A percentile compares a stretch with the other conserved stretches of the same genome.
Conservation (phyloP, 805 yeast genomes). For the Kregervanrija fluxuum region DNA sequence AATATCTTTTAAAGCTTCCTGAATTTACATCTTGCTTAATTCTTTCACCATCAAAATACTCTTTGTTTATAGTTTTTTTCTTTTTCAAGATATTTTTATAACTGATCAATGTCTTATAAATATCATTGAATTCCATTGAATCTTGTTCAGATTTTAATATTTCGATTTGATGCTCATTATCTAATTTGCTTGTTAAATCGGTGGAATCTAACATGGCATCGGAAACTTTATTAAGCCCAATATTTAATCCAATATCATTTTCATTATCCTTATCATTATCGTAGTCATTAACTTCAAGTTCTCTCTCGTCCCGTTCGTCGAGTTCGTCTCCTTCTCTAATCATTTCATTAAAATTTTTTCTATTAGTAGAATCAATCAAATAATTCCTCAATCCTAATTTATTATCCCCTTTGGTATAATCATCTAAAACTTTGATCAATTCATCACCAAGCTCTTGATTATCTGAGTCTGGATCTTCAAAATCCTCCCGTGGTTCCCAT, state of each 20-base stretch:
- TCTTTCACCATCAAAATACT: conserved; percentile 2
- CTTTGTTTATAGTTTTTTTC: background rate
- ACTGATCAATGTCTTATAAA: conserved; percentile 7
- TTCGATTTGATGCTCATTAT: conserved; percentile 1
- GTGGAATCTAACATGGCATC: conserved; percentile 3
- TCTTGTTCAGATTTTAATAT: conserved; percentile 3
- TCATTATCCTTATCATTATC: too few relatives aligned
- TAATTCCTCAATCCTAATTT: background rate
- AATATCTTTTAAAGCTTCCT: background rate
- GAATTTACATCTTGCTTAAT: conserved; percentile 1
- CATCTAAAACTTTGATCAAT: background rate
- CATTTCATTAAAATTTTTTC: background rate
- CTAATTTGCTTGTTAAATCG: background rate
- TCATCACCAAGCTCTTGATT: background rate
- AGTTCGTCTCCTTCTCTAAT: background rate
- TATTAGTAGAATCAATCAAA: background rate
- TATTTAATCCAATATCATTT: background rate
- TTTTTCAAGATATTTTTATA: conserved; percentile 1
- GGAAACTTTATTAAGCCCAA: background rate
- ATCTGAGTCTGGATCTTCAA: too few relatives aligned
- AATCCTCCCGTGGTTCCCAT: too few relatives aligned
- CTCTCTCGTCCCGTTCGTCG: background rate
- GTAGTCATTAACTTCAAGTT: too few relatives aligned
- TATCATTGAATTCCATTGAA: conserved; percentile 7
- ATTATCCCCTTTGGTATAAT: background rate